phyloP scores from a whole-genome alignment of 1,284 basidiomycete species.

The Naganishia sp. region DNA sequence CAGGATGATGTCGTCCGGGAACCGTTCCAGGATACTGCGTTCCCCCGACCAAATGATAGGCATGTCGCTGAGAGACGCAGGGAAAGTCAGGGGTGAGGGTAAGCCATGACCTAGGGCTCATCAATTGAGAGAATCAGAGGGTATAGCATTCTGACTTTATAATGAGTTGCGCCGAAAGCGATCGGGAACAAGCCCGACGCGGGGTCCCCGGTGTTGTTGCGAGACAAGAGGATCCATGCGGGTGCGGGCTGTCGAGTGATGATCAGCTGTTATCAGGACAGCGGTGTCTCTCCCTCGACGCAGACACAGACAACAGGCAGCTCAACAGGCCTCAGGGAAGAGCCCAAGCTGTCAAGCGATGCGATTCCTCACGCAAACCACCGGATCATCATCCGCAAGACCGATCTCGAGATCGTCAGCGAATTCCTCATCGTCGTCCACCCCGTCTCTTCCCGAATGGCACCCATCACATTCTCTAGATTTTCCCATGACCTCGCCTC shows the following conservation, averaged over 20 bases:
- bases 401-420: conserved; percentile 6
- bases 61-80: neutral
- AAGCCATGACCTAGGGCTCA: neutral
- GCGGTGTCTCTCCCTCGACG: too few species aligned
- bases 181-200: neutral
- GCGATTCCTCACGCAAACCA: conserved; percentile 5
- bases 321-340: neutral
- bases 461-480: neutral
- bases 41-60: conserved; percentile 14
- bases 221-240: conserved; percentile 9
- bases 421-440: conserved; percentile 16
- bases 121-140: neutral
- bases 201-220: neutral
- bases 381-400: neutral
- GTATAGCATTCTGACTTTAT: neutral
- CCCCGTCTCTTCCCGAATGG: neutral
- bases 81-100: neutral
- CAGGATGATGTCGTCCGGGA: conserved; percentile 12
- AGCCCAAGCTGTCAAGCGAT: neutral
- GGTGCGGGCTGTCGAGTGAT: neutral
- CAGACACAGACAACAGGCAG: neutral
- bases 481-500: neutral
- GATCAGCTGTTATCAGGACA: too few species aligned
- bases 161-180: neutral
- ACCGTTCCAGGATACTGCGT: conserved; percentile 8